Base-by-base conservation (phyloP, 108 stramenopile genomes). In the Aurantiochytrium sp. region DNA sequence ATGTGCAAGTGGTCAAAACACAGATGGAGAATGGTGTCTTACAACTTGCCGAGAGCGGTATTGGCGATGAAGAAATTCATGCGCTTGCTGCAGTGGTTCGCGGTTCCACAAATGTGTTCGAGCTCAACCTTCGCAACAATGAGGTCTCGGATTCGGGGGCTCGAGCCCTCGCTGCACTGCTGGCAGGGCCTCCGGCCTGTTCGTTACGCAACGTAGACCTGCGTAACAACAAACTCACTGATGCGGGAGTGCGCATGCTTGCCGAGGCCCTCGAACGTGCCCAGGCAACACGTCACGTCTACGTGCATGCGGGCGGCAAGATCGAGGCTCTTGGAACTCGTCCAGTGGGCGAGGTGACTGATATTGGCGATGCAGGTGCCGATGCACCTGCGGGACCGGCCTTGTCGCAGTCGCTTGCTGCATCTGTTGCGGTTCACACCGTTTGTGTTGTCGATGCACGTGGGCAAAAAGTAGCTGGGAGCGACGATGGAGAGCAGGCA, bases 281-380 rank as follows among this genome's bases (percentile, higher is more conserved):
- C 57, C 91, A 92, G 72, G 87, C 94, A 44, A 93, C 96, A 10
- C 89, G 93, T 10, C 95, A 97, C 89, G 96, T 97, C 42, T 94
- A 96, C 88, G 96, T 96, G 5, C 96, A 97, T 88, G 95, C 95
- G 0, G 95, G 95, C 29, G 96, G 96, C 12, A 96, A 95, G 90
- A 95, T 97, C 28, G 96, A 97, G 93, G 96, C 96, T 4, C 91
- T 97, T 35, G 96, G 96, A 5, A 92, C 93, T 21, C 60, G 88
- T 14, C 8, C 91, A 4, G 60, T 14, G 12, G 51, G 21, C 5
- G 92, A 90, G 12, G 90, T 60, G 35, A 55, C 90, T 5, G 87
- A 1, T 0, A 0, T 16, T 4, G 55, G 55, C 16, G 55, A 14
- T 4, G 55, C 55, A 16, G 55, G 55, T 57, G 8, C 55, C 16